These are phyloP conservation scores for Meripilus lineatus DNA, from an alignment of 1,284 basidiomycete species.

Conservation along the genomic window DNA sequence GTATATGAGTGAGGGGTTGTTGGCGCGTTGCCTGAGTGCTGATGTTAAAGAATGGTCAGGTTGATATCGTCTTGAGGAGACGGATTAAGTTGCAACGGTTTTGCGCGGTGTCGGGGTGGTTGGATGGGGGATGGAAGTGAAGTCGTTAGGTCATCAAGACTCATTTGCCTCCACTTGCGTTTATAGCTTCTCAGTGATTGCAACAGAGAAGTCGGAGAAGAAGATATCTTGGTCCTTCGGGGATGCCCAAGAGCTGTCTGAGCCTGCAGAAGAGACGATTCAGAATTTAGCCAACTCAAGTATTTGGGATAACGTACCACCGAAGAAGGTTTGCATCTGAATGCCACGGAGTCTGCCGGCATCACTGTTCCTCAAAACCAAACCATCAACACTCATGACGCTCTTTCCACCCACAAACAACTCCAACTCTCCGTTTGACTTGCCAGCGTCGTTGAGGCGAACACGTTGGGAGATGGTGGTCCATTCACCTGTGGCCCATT, in stretches of 20 bases:
- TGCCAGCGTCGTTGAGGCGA: slow-evolving; percentile 57
- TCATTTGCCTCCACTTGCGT: too few relatives aligned
- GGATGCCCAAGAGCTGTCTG: slow-evolving; percentile 55
- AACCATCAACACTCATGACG: slow-evolving; percentile 45
- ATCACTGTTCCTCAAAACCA: slow-evolving; percentile 42
- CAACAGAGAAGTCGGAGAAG: slow-evolving; percentile 52
- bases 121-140: too few relatives aligned
- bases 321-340: slow-evolving; percentile 69
- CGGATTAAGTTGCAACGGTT: too few relatives aligned
- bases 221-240: slow-evolving; percentile 54
- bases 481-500: slow-evolving; percentile 56
- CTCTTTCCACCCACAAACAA: slow-evolving; percentile 56
- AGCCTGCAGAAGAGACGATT: slow-evolving; percentile 33
- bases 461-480: slow-evolving; percentile 58
- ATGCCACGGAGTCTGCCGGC: slow-evolving; percentile 51
- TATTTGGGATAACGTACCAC: too few relatives aligned
- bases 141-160: too few relatives aligned
- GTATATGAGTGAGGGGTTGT: too few relatives aligned
- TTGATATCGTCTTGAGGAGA: too few relatives aligned
- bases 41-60: not conserved
- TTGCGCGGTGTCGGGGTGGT: too few relatives aligned
- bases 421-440: slow-evolving; percentile 51
- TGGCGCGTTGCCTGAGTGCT: not conserved
- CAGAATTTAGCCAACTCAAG: too few relatives aligned
- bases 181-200: slow-evolving; percentile 16